Evolutionary conservation across 2,329 filamentous ascomycete genomes (phyloP).

Genomic region (Neofusicoccum sp.): DNA sequence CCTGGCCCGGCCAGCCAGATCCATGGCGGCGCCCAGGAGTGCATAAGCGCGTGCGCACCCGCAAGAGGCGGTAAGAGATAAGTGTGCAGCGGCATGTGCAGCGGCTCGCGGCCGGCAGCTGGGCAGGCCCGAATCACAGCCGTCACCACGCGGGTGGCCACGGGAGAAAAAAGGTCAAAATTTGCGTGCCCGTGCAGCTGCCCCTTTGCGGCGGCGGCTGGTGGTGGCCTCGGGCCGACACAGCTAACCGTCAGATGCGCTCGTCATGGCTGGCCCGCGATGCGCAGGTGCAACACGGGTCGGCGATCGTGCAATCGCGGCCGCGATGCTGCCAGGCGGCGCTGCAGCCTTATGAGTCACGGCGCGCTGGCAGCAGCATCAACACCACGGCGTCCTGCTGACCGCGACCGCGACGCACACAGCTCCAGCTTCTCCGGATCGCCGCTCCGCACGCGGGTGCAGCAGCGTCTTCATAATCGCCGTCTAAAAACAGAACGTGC

Average conservation of each 20-base stretch:
- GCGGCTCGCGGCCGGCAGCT: neutral
- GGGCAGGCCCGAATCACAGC: neutral
- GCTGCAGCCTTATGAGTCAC: slow-evolving; percentile 18
- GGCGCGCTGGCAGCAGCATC: neutral
- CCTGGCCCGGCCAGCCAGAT: slow-evolving; percentile 9
- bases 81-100: neutral
- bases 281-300: slow-evolving; percentile 10
- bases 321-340: neutral
- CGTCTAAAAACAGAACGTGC: slow-evolving; percentile 8
- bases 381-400: slow-evolving; percentile 9
- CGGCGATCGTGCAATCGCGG: slow-evolving; percentile 4
- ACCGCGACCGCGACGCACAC: slow-evolving; percentile 10
- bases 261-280: neutral
- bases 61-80: slow-evolving; percentile 18
- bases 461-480: slow-evolving; percentile 2
- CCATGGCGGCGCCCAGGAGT: neutral
- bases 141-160: neutral
- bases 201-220: slow-evolving; percentile 12
- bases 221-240: slow-evolving; percentile 12
- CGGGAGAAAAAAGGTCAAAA: neutral
- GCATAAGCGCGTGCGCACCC: slow-evolving; percentile 19
- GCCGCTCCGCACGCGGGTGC: slow-evolving; percentile 9
- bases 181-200: slow-evolving; percentile 12
- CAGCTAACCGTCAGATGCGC: neutral
- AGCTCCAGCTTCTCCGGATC: slow-evolving; percentile 13